phyloP scores from a whole-genome alignment of 305 asterid species.

The Lippia alba region DNA sequence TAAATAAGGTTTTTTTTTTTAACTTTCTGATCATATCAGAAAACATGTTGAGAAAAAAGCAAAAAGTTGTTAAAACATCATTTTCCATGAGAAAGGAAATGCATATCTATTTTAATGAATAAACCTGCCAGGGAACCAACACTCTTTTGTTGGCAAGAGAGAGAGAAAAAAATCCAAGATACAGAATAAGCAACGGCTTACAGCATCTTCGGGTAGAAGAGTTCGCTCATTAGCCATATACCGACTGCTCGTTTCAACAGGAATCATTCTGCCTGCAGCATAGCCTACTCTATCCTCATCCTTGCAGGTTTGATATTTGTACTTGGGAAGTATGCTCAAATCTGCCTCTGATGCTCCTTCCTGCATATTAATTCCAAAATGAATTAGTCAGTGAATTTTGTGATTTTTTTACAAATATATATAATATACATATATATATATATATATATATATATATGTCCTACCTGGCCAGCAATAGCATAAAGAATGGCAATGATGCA shows the following conservation, averaged over 20 bases:
- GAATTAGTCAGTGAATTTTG: slow-evolving; percentile 17
- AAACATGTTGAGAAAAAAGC: too few relatives aligned
- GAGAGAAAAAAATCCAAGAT: too few relatives aligned
- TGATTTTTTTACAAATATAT: not conserved
- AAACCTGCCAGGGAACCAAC: not conserved
- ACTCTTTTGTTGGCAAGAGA: too few relatives aligned
- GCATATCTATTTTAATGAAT: too few relatives aligned
- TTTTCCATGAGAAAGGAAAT: too few relatives aligned
- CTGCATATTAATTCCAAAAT: slow-evolving; percentile 46
- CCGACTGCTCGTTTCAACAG: slow-evolving; percentile 70
- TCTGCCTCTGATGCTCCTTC: slow-evolving; percentile 99
- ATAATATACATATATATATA: not conserved
- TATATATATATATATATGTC: slow-evolving; percentile 1
- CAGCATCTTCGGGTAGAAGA: slow-evolving; percentile 91
- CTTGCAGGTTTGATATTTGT: slow-evolving; percentile 64
- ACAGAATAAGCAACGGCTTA: slow-evolving; percentile 46
- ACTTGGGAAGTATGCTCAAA: slow-evolving; percentile 81
- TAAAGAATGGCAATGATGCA: slow-evolving; percentile 96
- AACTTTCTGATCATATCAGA: too few relatives aligned
- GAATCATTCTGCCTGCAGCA: slow-evolving; percentile 84
- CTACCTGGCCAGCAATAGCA: slow-evolving; percentile 97
- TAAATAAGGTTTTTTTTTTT: too few relatives aligned
- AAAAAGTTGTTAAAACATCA: too few relatives aligned
- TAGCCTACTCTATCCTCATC: slow-evolving; percentile 58
- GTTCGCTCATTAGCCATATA: slow-evolving; percentile 62